Conservation (phyloP, 2,329 filamentous ascomycete genomes). For the Cytospora piceae region DNA sequence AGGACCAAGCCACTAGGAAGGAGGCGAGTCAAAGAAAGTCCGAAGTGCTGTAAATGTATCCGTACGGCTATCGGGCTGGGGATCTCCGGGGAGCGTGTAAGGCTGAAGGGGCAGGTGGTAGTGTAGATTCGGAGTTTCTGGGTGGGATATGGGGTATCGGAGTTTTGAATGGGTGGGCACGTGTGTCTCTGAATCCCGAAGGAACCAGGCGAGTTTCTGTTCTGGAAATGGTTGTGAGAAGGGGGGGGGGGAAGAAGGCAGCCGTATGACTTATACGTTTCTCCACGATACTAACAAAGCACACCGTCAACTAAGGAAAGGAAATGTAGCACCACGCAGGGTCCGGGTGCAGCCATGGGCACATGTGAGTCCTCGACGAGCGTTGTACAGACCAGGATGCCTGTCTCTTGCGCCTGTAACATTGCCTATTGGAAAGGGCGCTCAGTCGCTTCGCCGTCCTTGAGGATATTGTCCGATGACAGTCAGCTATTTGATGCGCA, state of each 20-base stretch:
- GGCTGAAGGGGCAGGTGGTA: background rate
- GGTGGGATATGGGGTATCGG: background rate
- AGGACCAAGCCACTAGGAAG: background rate
- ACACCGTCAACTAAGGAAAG: background rate
- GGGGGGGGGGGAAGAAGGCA: background rate
- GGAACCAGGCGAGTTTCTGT: background rate
- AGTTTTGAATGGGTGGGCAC: background rate
- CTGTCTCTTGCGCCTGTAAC: background rate
- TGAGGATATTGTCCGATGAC: background rate
- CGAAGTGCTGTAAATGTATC: background rate
- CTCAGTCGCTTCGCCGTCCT: background rate
- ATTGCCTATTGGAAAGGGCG: background rate
- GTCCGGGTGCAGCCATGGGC: background rate
- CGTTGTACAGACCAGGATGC: background rate
- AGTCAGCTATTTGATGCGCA: background rate
- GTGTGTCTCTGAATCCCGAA: background rate
- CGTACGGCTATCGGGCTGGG: slow-evolving; percentile 24
- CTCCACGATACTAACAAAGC: background rate
- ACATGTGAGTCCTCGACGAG: background rate
- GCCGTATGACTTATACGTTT: background rate
- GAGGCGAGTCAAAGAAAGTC: background rate
- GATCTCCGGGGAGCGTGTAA: slow-evolving; percentile 24
- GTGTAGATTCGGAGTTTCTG: background rate
- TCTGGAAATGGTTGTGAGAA: background rate
- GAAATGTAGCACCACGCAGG: background rate